Base-by-base conservation (phyloP, 495 filamentous ascomycete genomes). In the Aspergillus egyptiacus region DNA sequence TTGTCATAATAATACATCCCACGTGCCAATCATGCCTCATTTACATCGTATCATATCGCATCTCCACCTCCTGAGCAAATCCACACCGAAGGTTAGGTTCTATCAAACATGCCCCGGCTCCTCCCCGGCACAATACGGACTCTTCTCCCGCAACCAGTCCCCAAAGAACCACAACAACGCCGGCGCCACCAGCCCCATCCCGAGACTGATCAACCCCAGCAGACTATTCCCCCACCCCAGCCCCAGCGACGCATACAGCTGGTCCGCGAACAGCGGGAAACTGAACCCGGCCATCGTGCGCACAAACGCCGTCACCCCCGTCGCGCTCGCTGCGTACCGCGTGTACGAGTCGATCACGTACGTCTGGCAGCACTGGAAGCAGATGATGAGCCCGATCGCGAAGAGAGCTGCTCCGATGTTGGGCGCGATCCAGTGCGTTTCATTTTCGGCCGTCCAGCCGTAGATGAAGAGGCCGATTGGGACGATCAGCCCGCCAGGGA, bases 401-500 rank as follows among this genome's bases (percentile, higher is more conserved):
- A 84, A 81, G 14, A 84, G 51, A 2, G 44, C 53, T 1, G 58
- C 58, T 4, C 64, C 65, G 20, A 69, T 53, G 40, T 65, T 65
- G 2, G 80, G 79, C 17, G 72, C 70, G 24, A 78, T 70, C 74
- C 76, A 81, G 49, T 76, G 75, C 14, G 46, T 50, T 33, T 42
- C 37, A 30, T 31, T 46, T 24, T 55, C 38, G 1, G 52, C 52
- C 1, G 52, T 46, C 52, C 52, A 55, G 34, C 46, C 52, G 34
- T 55, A 55, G 41, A 55, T 46, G 39, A 55, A 55, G 13, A 55
- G 46, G 19, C 52, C 52, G 35, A 45, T 45, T 4, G 52, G 52
- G 9, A 55, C 46, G 1, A 55, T 23, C 2, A 55, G 41, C 9
- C 52, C 43, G 14, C 46, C 52, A 6, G 52, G 52, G 22, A 50